phyloP scores from a whole-genome alignment of 2,329 filamentous ascomycete genomes.

The Cladosporium sp. region DNA sequence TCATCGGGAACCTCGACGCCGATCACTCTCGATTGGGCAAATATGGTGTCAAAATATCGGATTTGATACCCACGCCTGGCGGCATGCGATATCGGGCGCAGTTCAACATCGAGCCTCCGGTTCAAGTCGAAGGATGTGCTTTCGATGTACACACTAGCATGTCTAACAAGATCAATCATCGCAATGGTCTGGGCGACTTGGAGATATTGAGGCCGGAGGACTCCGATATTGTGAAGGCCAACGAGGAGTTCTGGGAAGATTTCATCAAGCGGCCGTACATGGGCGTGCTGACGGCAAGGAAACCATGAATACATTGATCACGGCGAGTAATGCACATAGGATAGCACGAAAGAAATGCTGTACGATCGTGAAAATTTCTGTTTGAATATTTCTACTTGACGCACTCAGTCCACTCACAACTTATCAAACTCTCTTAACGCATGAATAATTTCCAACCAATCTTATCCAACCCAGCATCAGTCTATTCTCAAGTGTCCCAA shows the following conservation, averaged over 20 bases:
- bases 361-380: no score
- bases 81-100: constrained; percentile 14
- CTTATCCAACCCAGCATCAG: not conserved
- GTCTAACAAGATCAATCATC: constrained; percentile 12
- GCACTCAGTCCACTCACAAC: no score
- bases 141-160: constrained; percentile 12
- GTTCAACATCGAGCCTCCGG: constrained; percentile 11
- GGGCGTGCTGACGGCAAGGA: constrained; percentile 13
- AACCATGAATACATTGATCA: not conserved
- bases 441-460: no score
- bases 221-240: constrained; percentile 9
- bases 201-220: constrained; percentile 7
- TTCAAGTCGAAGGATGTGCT: constrained; percentile 10
- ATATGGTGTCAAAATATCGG: constrained; percentile 14
- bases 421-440: no score
- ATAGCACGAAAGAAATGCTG: no score
- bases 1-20: constrained; percentile 3
- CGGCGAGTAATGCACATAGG: no score
- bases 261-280: constrained; percentile 17
- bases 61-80: constrained; percentile 11
- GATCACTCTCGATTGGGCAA: constrained; percentile 9
- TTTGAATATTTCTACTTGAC: no score
- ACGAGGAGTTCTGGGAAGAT: constrained; percentile 16
- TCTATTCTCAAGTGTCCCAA: not conserved
- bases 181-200: constrained; percentile 12